Base-by-base conservation (phyloP, 164 flowering plant species). In the Kalanchoe fedtschenkoi region DNA sequence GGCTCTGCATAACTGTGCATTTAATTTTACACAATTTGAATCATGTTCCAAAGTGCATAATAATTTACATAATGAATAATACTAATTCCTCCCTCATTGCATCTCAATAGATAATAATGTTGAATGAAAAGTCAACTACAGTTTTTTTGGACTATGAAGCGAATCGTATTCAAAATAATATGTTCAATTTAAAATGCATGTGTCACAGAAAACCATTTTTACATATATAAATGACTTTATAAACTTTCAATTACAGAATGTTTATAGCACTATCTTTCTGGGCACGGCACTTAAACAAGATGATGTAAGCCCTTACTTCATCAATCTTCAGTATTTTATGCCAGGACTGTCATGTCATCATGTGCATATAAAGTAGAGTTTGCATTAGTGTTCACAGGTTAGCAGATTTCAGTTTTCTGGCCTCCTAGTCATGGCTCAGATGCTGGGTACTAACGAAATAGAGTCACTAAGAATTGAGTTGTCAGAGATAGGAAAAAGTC, bases 401-500 rank as follows among this genome's bases (percentile, higher is more conserved):
- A 21, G 34, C 51, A 69, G 33, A 28, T 51, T 26, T 11, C 56
- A 26, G 21, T 37, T 68, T 10, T 69, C 47, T 17, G 19, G 34
- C 6, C 33, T 65, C 10, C 56, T 29, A 38, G 37, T 26, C n/a
- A 85, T 88, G 95, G 88, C 83, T 68, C 89, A 79, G 38, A 53
- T 77, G 53, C 76, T 66, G 24, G 79, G 77, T 1, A 24, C 68
- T 34, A 86, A 82, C 42, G 89, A 81, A 6, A 78, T 79, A 53
- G 82, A 81, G 69, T 77, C 85, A 8, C 33, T 78, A 4, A 73
- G 83, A 61, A 47, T 68, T 34, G 88, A 85, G 72, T 44, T 80
- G 55, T 75, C 75, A 53, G 90, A 80, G 78, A 67, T 83, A 0
- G 83, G 85, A 61, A 78, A 85, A 67, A 87, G 91, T 71, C 51